Percentiles rank a stretch among this genome's conserved stretches.
Evolutionary conservation across 306 rosid genomes (phyloP).

Genomic region (Lagenaria siceraria): DNA sequence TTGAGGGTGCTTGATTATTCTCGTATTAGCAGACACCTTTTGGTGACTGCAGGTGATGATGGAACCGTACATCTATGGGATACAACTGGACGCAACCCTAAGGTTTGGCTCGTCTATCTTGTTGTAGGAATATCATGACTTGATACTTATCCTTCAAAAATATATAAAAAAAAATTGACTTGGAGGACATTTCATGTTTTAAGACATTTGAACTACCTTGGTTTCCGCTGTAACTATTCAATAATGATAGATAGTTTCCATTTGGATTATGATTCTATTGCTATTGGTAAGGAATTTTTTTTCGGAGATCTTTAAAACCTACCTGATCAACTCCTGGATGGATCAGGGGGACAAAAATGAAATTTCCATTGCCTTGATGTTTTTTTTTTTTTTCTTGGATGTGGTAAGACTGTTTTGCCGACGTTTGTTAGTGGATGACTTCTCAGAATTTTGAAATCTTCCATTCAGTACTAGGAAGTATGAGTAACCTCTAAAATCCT

Average conservation of each 20-base stretch:
- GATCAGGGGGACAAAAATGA: not conserved
- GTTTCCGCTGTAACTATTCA: not conserved
- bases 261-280: not conserved
- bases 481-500: not conserved
- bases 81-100: slow-evolving; percentile 87
- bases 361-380: not conserved
- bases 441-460: not conserved
- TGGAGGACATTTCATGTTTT: not conserved
- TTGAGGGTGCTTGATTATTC: slow-evolving; percentile 97
- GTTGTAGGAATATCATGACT: not conserved
- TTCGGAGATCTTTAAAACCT: not conserved
- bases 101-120: slow-evolving; percentile 34
- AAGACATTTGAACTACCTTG: not conserved
- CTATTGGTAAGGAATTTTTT: not conserved
- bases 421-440: not conserved
- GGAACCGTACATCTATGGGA: slow-evolving; percentile 97
- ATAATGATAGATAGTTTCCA: not conserved
- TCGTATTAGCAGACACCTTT: slow-evolving; percentile 81
- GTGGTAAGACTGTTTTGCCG: not conserved
- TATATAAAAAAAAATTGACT: not conserved
- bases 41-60: slow-evolving; percentile 95
- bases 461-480: not conserved
- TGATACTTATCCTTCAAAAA: not conserved
- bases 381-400: not conserved
- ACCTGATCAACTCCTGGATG: not conserved